Conservation (phyloP, 2,329 filamentous ascomycete genomes). For the Cadophora sp. region DNA sequence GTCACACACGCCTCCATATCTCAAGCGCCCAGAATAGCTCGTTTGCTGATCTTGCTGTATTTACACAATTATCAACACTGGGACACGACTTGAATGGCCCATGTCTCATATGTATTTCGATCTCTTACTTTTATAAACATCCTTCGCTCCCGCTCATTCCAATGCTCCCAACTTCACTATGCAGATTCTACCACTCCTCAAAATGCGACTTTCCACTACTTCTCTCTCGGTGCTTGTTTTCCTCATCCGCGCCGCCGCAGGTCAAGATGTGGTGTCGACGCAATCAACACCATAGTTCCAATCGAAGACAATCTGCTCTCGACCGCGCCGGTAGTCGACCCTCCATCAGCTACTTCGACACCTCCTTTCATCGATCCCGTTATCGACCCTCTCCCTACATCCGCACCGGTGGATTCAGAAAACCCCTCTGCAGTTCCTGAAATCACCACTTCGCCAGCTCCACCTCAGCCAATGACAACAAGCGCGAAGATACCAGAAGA, state of each 20-base stretch:
- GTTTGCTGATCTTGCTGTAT: no score
- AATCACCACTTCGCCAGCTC: not conserved
- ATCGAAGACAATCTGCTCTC: not conserved
- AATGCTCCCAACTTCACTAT: not conserved
- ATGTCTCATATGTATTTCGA: not conserved
- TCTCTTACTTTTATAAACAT: not conserved
- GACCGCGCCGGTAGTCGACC: not conserved
- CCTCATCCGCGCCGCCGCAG: not conserved
- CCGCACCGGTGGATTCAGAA: not conserved
- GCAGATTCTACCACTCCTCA: not conserved
- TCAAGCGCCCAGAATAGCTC: not conserved
- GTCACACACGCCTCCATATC: not conserved
- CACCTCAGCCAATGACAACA: not conserved
- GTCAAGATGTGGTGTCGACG: not conserved
- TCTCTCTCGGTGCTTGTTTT: not conserved
- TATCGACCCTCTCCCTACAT: not conserved
- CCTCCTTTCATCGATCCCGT: not conserved
- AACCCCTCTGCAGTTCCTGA: not conserved
- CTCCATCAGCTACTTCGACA: not conserved
- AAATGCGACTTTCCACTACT: not conserved
- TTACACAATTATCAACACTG: no score
- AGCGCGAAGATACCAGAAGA: not conserved
- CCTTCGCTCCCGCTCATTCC: not conserved
- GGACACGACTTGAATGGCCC: no score
- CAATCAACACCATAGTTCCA: not conserved